phyloP scores from a whole-genome alignment of 306 rosid species.

The Rubus parviflorus region DNA sequence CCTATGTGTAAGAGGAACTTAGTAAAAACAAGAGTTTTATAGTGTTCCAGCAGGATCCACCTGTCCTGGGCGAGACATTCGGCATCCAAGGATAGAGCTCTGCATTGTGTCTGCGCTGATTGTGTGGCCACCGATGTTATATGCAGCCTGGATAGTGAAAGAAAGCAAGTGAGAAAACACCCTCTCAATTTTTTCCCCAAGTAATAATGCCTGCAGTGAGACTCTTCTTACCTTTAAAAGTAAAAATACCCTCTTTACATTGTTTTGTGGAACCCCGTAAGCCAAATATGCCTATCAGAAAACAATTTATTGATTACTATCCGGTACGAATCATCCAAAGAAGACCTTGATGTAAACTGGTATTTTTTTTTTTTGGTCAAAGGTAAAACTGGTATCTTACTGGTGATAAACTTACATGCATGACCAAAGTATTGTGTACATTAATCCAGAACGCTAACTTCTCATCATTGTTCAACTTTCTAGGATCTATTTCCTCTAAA shows the following conservation, averaged over 20 bases:
- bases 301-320: constrained; percentile 22
- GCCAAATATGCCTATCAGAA: constrained; percentile 88
- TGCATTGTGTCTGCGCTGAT: constrained; percentile 88
- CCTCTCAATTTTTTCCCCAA: background rate
- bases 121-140: constrained; percentile 86
- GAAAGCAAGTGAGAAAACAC: constrained; percentile 25
- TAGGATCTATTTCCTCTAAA: constrained; percentile 77
- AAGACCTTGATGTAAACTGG: background rate
- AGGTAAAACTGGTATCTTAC: constrained; percentile 8
- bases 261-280: constrained; percentile 92
- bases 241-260: constrained; percentile 67
- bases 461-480: constrained; percentile 77
- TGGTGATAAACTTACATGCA: constrained; percentile 70
- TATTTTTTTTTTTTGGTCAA: background rate
- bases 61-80: constrained; percentile 94
- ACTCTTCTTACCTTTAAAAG: constrained; percentile 72
- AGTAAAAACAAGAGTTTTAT: background rate
- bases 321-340: constrained; percentile 21
- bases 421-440: constrained; percentile 89
- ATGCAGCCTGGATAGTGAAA: constrained; percentile 77
- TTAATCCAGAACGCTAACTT: constrained; percentile 98
- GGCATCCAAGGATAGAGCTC: constrained; percentile 74
- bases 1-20: background rate
- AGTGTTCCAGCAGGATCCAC: constrained; percentile 31
- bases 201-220: background rate